Conservation (phyloP, 2,329 filamentous ascomycete genomes). For the Coleophoma crateriformis region DNA sequence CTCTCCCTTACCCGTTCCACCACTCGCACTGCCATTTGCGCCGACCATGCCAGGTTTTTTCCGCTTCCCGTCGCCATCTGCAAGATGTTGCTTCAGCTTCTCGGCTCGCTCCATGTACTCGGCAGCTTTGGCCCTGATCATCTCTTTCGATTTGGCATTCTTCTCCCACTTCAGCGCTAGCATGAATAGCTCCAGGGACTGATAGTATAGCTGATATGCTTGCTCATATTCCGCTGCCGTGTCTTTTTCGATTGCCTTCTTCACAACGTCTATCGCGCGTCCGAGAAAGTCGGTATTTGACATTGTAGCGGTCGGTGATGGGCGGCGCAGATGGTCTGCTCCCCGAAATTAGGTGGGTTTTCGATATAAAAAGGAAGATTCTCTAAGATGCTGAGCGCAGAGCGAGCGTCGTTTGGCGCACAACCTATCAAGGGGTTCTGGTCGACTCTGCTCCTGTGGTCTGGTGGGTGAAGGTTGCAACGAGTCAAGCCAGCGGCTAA, state of each 20-base stretch:
- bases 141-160: constrained; percentile 93
- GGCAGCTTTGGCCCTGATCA: constrained; percentile 89
- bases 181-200: constrained; percentile 96
- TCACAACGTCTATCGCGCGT: constrained; percentile 92
- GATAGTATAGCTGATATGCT: constrained; percentile 94
- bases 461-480: no score
- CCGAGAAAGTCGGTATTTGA: constrained; percentile 96
- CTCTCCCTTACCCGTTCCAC: constrained; percentile 57
- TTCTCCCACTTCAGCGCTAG: constrained; percentile 99
- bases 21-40: constrained; percentile 62
- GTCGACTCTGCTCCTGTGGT: no score
- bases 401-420: no score
- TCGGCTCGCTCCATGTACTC: constrained; percentile 99
- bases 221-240: constrained; percentile 95
- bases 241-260: constrained; percentile 95
- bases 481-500: no score
- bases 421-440: no score
- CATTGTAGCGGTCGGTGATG: constrained; percentile 46
- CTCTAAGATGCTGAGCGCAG: no score
- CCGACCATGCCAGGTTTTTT: constrained; percentile 70
- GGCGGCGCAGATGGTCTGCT: background rate
- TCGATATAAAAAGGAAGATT: no score
- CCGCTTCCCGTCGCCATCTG: constrained; percentile 64
- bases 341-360: no score
- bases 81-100: constrained; percentile 89